Conservation (phyloP, 441 rosid genomes). For the Gossypium trilobum region DNA sequence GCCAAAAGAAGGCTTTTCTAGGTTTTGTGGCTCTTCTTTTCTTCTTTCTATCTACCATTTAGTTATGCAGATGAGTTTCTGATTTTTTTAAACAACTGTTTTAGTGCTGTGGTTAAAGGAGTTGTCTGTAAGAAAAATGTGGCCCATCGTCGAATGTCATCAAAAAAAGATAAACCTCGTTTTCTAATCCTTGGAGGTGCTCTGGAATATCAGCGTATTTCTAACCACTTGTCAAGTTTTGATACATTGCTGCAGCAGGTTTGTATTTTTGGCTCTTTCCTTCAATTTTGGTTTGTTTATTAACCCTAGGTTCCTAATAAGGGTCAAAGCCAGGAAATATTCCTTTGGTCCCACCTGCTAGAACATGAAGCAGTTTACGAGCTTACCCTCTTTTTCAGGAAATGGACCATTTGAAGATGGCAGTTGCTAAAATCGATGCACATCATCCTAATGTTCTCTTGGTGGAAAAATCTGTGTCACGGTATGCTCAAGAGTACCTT, state of each 20-base stretch:
- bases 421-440: slow-evolving; percentile 61
- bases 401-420: slow-evolving; percentile 80
- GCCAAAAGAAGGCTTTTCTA: background rate
- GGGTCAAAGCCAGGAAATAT: slow-evolving; percentile 13
- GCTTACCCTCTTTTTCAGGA: slow-evolving; percentile 39
- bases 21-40: background rate
- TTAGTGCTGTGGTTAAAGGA: slow-evolving; percentile 61
- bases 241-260: slow-evolving; percentile 81
- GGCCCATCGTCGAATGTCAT: slow-evolving; percentile 74
- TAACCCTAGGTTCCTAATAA: slow-evolving; percentile 9
- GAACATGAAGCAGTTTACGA: slow-evolving; percentile 4
- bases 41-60: slow-evolving; percentile 10
- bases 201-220: slow-evolving; percentile 71
- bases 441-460: slow-evolving; percentile 64
- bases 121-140: slow-evolving; percentile 81
- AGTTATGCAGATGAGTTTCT: slow-evolving; percentile 26
- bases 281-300: slow-evolving; percentile 16
- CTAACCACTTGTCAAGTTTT: slow-evolving; percentile 69
- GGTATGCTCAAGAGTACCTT: slow-evolving; percentile 66
- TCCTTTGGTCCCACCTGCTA: background rate
- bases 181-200: slow-evolving; percentile 73
- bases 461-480: slow-evolving; percentile 73
- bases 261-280: slow-evolving; percentile 22
- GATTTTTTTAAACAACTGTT: slow-evolving; percentile 15
- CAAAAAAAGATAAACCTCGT: slow-evolving; percentile 66